Conservation (phyloP, 768 basidiomycete genomes). For the Suillus discolor region DNA sequence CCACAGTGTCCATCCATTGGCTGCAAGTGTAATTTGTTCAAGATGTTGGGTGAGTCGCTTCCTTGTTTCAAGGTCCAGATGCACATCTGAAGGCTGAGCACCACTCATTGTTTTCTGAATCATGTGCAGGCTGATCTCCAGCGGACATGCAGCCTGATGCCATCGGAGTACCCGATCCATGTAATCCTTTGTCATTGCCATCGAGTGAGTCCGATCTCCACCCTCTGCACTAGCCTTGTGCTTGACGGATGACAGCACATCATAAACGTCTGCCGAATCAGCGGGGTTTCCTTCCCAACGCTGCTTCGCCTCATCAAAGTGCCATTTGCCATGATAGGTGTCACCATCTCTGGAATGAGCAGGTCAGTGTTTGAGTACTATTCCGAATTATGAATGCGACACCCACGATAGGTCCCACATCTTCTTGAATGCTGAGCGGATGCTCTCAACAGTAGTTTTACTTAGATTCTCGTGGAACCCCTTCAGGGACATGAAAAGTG, state of each 20-base stretch:
- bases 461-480: conserved; percentile 2
- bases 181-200: conserved; percentile 20
- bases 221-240: conserved; percentile 22
- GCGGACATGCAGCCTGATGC: background rate
- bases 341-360: background rate
- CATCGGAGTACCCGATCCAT: background rate
- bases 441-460: conserved; percentile 3
- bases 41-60: background rate
- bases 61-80: background rate
- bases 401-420: conserved; percentile 10
- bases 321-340: background rate
- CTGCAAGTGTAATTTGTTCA: background rate
- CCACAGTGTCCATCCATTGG: background rate
- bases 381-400: background rate
- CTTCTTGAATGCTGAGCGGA: conserved; percentile 10
- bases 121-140: background rate
- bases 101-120: background rate
- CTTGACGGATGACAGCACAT: conserved; percentile 28
- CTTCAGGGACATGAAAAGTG: conserved; percentile 3
- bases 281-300: conserved; percentile 30
- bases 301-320: background rate
- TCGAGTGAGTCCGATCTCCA: conserved; percentile 27
- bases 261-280: conserved; percentile 22
- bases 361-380: background rate
- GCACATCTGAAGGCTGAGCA: background rate